Base-by-base conservation (phyloP, 305 asterid species). In the Fraxinus platypoda region DNA sequence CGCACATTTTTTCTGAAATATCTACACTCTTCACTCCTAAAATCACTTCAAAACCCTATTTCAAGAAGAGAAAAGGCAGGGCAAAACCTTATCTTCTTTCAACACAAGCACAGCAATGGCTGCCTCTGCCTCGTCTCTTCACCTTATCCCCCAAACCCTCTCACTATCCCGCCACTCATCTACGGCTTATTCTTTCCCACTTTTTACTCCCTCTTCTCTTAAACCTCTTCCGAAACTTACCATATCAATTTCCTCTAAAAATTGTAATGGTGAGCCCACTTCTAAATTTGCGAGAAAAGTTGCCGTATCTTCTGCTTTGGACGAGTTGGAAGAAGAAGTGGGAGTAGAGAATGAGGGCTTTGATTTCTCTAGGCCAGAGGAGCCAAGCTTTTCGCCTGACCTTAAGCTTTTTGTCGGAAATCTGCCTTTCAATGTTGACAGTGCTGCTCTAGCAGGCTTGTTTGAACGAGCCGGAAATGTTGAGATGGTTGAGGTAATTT, bases 401-500 rank as follows among this genome's bases (percentile, higher is more conserved):
- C 85, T 89, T 64, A 93, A 93, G 75, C 89, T 94, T 34, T 95
- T 90, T 28, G 98, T 95, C 0, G 97, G 98, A 11, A 95, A 95
- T 83, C 87, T 95, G 88, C 97, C 98, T 6, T 91, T 91, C 75
- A 81, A 30, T 30, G 94, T 89, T 8, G 99, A 94, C 57, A 95
- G 99, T 46, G 89, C 92, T 25, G 83, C 83, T 57, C 93, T 94
- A 26, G 98, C 99, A 76, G 91, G 91, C 6, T 84, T 95, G 87
- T 95, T 95, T 73, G 91, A 86, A 43, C 90, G 85, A 52, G 94
- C 93, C 74, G 99, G 99, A 52, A 86, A 77, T 35, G 98, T 94
- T 57, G 95, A 93, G 85, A 92, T 94, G 97, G 98, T 90, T 84
- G 99, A 95, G 99, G 99, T 95, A 86, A 7, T 77, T 35, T 68